Evolutionary conservation across 2,329 filamentous ascomycete genomes (phyloP).

Genomic region (Microascus cirrosus): DNA sequence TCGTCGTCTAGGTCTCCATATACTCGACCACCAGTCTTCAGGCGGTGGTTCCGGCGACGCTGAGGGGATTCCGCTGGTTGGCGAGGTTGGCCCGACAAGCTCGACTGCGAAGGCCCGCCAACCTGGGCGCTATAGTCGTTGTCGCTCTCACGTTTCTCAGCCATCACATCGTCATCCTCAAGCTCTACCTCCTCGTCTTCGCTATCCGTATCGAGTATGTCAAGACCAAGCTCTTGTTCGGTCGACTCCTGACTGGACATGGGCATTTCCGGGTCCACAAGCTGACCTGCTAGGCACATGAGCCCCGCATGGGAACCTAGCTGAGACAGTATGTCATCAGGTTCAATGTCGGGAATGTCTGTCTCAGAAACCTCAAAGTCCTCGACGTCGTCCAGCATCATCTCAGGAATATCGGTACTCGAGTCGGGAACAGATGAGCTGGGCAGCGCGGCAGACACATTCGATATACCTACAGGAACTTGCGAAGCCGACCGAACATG

Average conservation of each 20-base stretch:
- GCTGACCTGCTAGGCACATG: neutral
- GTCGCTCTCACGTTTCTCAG: neutral
- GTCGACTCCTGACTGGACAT: neutral
- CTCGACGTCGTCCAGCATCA: neutral
- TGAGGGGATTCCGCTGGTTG: neutral
- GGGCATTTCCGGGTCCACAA: neutral
- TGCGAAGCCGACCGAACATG: too few species aligned
- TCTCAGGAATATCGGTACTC: neutral
- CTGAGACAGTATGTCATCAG: neutral
- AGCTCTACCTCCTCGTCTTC: neutral
- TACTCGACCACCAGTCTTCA: neutral
- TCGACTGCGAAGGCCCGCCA: neutral
- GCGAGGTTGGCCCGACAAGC: neutral
- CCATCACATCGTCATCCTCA: constrained; percentile 1
- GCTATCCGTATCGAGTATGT: neutral
- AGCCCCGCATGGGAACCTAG: neutral
- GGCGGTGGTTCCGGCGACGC: neutral
- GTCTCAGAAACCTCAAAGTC: neutral
- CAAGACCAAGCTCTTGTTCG: neutral
- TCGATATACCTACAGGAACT: neutral
- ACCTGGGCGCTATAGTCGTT: neutral
- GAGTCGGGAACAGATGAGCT: neutral
- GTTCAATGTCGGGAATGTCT: neutral
- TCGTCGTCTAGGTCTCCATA: neutral
- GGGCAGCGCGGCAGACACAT: neutral